A percentile compares a stretch with the other conserved stretches of the same genome.
These are phyloP conservation scores for Epichloe gansuensis DNA, from an alignment of 2,329 filamentous ascomycete species.

Conservation along the genomic window DNA sequence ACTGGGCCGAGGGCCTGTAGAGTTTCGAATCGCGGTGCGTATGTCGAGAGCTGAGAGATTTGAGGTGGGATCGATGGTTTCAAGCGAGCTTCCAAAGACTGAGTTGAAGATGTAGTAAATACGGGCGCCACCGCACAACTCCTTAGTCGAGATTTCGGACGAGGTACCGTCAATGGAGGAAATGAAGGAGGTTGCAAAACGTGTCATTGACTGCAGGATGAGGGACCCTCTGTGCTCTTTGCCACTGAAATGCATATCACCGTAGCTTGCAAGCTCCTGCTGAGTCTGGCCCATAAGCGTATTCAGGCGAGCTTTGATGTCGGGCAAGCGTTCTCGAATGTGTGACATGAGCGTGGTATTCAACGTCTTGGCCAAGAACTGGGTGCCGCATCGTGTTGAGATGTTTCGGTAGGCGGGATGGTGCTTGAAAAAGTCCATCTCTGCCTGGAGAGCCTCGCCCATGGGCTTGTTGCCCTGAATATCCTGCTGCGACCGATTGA, in stretches of 20 bases:
- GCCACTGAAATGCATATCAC: conserved; percentile 93
- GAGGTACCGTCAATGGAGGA: conserved; percentile 98
- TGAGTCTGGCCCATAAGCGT: conserved; percentile 99
- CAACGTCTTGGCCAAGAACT: conserved; percentile 85
- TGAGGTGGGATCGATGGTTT: conserved; percentile 89
- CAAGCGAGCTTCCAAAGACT: conserved; percentile 90
- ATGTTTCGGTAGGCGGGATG: conserved; percentile 97
- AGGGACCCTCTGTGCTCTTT: conserved; percentile 93
- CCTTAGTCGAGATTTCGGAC: conserved; percentile 96
- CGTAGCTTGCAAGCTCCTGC: conserved; percentile 94
- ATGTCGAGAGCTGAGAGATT: conserved; percentile 94
- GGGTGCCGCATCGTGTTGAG: conserved; percentile 81
- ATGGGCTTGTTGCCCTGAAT: conserved; percentile 95
- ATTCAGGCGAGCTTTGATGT: conserved; percentile 96
- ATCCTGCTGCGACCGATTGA: conserved; percentile 96
- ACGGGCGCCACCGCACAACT: conserved; percentile 83
- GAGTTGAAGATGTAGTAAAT: conserved; percentile 99
- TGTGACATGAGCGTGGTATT: conserved; percentile 94
- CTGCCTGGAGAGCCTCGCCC: conserved; percentile 76
- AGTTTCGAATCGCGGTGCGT: conserved; percentile 93
- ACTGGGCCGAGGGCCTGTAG: conserved; percentile 86
- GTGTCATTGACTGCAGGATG: conserved; percentile 94
- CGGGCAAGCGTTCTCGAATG: conserved; percentile 86
- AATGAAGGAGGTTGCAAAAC: conserved; percentile 95
- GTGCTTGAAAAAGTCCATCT: conserved; percentile 91